Base-by-base conservation (phyloP, 2,329 filamentous ascomycete genomes). In the Aspergillus udagawae region DNA sequence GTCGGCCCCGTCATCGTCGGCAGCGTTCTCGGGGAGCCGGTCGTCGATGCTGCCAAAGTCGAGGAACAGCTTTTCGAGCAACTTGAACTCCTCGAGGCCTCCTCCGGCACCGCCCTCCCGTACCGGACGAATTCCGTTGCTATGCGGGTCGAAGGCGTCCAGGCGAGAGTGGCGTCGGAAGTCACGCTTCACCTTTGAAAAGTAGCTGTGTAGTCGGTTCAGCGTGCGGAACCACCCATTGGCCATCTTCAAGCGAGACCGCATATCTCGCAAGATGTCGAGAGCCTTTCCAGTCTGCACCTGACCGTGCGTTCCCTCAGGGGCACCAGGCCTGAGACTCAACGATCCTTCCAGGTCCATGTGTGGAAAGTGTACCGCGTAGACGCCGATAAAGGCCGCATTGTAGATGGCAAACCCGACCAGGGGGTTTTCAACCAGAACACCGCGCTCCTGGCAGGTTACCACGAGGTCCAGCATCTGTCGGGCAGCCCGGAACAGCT, bases 351-450 rank as follows among this genome's bases (percentile, higher is more conserved):
- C 76, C 0, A 77, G 75, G 57, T 85, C 82, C 81, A 84, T 83
- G 63, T 80, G 77, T 1, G 78, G 77, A 57, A 84, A 84, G 63
- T 82, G 80, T 35, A 77, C 75, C 32, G 78, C 80, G 65, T 84
- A 85, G 8, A 83, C 71, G 17, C 75, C 78, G 41, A 79, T 70
- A 51, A 83, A 79, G 0, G 78, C 77, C 25, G 81, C 81, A 41
- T 79, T 79, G 66, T 83, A 85, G 23, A 82, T 73, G 28, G 82
- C 79, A 60, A 83, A 85, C 1, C 78, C 82, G 17, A 83, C 74
- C 25, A 84, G 73, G 0, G 83, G 82, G 3, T 80, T 84, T 63
- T 85, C 81, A 3, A 82, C 79, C 1, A 83, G 72, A 7, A 78
- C 76, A 17, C 75, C 75, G 63, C 76, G 79, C 52, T 79, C 77